Percentiles rank a stretch among this genome's conserved stretches.
phyloP scores from a whole-genome alignment of 331 rosid species.

The Stylosanthes scabra region DNA sequence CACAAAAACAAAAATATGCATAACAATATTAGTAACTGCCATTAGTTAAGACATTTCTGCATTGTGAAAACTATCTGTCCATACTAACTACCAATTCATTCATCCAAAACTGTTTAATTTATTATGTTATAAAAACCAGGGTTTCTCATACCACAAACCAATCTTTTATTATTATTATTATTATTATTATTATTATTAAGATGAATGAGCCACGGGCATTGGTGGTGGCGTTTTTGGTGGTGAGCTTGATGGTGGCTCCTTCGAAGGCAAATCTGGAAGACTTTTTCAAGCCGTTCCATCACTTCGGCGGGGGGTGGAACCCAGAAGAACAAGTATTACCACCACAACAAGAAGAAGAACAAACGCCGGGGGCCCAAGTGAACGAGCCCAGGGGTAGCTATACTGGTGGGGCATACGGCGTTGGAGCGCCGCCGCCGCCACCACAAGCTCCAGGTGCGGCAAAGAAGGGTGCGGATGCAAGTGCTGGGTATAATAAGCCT shows the following conservation, averaged over 20 bases:
- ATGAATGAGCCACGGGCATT: constrained; percentile 25
- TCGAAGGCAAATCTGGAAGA: neutral
- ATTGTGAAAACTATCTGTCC: constrained; percentile 1
- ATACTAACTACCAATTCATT: neutral
- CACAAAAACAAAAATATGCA: no score
- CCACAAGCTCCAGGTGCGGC: no score
- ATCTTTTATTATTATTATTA: neutral
- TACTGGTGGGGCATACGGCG: no score
- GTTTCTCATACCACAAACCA: neutral
- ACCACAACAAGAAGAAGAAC: neutral
- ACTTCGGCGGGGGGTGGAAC: neutral
- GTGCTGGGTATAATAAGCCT: neutral
- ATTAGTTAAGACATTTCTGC: no score
- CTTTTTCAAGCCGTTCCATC: neutral
- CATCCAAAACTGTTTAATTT: neutral
- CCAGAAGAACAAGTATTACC: neutral
- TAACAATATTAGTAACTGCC: neutral
- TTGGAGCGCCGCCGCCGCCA: no score
- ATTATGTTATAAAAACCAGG: constrained; percentile 22
- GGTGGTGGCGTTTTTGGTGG: constrained; percentile 12
- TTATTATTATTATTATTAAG: no score
- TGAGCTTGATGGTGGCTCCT: constrained; percentile 32
- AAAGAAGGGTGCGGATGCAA: neutral
- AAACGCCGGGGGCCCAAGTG: no score
- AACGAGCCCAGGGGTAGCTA: no score